Base-by-base conservation (phyloP, 1,284 basidiomycete species). In the Ustilago esculenta region DNA sequence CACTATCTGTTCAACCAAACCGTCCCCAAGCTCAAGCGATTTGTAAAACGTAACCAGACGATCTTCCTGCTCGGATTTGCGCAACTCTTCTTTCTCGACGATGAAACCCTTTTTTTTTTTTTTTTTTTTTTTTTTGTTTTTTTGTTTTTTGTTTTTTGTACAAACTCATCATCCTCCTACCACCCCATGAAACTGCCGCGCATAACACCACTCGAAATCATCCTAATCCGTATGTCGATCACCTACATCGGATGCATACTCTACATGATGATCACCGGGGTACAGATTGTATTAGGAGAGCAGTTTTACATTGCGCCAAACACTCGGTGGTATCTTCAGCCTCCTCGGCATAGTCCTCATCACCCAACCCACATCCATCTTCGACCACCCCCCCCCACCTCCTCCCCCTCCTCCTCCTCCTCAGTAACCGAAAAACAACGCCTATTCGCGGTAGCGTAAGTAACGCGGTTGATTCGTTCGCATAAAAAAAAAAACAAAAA, bases 251-350 rank as follows among this genome's bases (percentile, higher is more conserved):
- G 52, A 59, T 79, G 35, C 72, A 78, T 32, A 20, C 63, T 9
- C 73, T 83, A 60, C 77, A 66, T 76, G 63, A 43, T 64, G 24
- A 43, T 42, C 27, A 83, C 81, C n/a, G 84, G 85, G 2, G 91
- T 88, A 0, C 87, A 86, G 6, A 56, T 92, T 2, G 84, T 92
- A 21, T 83, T 94, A 8, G 85, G 86, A 15, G 91, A 93, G 76
- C 83, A 80, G 0, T 87, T n/a, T 90, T 66, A 85, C 86, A 0
- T 80, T 83, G 81, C 85, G 83, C 57, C 88, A 92, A 79, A 84
- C 86, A 2, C 30, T 88, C 7, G 89, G 90, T 2, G 89, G 89
- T 84, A 85, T 87, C 15, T 82, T 85, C 40, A 87, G 88, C 76
- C 82, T 90, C 21, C 42, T 85, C 10, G 89, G 89, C 1, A 88